phyloP scores from a whole-genome alignment of 192 early-diverging fungal species.

The Entomortierella parvispora region DNA sequence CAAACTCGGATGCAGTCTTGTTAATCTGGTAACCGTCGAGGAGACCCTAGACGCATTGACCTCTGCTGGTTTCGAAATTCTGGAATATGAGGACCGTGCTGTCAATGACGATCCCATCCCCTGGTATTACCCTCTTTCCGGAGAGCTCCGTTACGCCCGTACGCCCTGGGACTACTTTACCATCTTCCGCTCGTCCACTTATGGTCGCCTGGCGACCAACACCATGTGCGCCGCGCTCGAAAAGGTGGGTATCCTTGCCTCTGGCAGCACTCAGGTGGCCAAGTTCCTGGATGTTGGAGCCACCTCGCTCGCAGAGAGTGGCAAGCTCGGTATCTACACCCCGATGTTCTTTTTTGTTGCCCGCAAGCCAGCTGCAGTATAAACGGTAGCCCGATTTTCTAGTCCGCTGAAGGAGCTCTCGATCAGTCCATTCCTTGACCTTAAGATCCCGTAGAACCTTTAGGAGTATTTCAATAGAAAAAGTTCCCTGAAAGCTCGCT shows the following conservation, averaged over 20 bases:
- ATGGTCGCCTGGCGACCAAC: constrained; percentile 75
- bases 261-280: constrained; percentile 82
- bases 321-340: constrained; percentile 85
- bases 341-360: constrained; percentile 89
- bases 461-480: too few species aligned
- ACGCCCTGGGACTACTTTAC: constrained; percentile 32
- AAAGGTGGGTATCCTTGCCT: constrained; percentile 77
- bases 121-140: constrained; percentile 75
- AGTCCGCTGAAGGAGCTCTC: too few species aligned
- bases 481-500: too few species aligned
- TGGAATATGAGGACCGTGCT: constrained; percentile 70
- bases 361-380: too few species aligned
- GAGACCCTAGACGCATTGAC: constrained; percentile 72
- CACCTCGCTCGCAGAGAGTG: constrained; percentile 81
- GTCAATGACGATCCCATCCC: constrained; percentile 59
- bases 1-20: constrained; percentile 60
- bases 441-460: too few species aligned
- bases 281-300: constrained; percentile 80
- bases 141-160: constrained; percentile 51
- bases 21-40: constrained; percentile 18
- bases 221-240: constrained; percentile 77
- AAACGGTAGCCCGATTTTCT: too few species aligned
- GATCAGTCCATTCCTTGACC: too few species aligned
- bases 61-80: constrained; percentile 83
- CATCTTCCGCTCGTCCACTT: constrained; percentile 55